Conservation (phyloP, 805 yeast species). For the Wickerhamiella azymoides region DNA sequence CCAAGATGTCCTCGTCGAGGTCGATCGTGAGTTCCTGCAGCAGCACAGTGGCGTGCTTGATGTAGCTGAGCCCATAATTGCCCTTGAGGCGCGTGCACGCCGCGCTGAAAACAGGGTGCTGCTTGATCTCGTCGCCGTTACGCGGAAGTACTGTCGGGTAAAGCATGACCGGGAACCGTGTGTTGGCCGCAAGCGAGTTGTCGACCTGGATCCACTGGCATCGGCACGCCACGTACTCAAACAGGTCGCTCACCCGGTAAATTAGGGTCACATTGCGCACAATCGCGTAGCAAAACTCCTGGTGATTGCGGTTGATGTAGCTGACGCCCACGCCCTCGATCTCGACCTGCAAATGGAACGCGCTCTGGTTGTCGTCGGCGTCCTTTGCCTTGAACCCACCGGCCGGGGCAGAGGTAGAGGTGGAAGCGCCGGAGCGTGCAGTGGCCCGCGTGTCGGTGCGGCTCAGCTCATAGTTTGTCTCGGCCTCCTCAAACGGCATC, state of each 20-base stretch:
- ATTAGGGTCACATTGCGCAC: constrained; percentile 67
- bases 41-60: constrained; percentile 81
- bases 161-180: constrained; percentile 62
- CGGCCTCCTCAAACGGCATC: constrained; percentile 64
- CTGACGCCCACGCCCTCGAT: constrained; percentile 80
- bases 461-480: constrained; percentile 42
- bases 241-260: constrained; percentile 71
- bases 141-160: constrained; percentile 88
- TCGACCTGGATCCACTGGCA: constrained; percentile 92
- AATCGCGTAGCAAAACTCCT: constrained; percentile 76
- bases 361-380: constrained; percentile 12
- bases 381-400: constrained; percentile 11
- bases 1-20: constrained; percentile 83
- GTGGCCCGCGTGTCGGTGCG: not conserved
- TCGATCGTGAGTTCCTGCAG: constrained; percentile 87
- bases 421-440: not conserved
- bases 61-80: constrained; percentile 79
- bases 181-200: constrained; percentile 78
- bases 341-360: constrained; percentile 38
- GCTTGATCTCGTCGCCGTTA: constrained; percentile 65
- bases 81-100: constrained; percentile 76
- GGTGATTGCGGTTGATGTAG: constrained; percentile 50
- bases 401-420: not conserved
- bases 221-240: constrained; percentile 66
- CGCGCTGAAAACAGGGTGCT: constrained; percentile 82